Evolutionary conservation across 495 filamentous ascomycete genomes (phyloP), one percentile per base, ranked within the genome.

Genomic region (Hypoxylon subgilvum): DNA sequence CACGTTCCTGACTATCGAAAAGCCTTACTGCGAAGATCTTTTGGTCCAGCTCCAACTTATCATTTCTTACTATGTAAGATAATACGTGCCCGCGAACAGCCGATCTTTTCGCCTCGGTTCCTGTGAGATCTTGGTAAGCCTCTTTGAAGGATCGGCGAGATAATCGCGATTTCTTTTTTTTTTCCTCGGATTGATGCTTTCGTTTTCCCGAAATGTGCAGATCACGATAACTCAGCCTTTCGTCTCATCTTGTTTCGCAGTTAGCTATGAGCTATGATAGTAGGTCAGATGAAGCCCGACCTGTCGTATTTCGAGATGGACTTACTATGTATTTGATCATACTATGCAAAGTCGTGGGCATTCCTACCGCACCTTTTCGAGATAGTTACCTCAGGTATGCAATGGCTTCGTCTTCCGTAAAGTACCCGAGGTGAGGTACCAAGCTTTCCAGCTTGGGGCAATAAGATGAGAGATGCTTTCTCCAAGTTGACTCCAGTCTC

Each of bases 1-100:
- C 54, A 41, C 39, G 54, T 64, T 64, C 61, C 54, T 64, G 39
- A 59, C 49, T 58, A 64, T 64, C 50, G 61, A 59, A 63, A 59
- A 54, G 40, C 42, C 54, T 32, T 38, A 2, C 3, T 14, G 23
- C 36, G 30, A 47, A 57, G 60, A 50, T 57, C 50, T 35, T 10
- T 44, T 12, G 17, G 22, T 28, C 21, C 31, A 42, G 21, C 42
- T 4, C 7, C 39, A 46, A 34, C 44, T 45, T 49, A 58, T 58
- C 40, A 28, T 41, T 58, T 52, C 46, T 59, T 59, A 51, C 47
- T 59, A 46, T 17, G 16, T 32, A n/a, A n/a, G n/a, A n/a, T n/a
- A n/a, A n/a, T n/a, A n/a, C n/a, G 40, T 35, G 31, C 5, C 22
- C 46, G 31, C 40, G 30, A 49, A 13, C 21, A 41, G 22, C n/a